phyloP scores from a whole-genome alignment of 2,329 filamentous ascomycete genomes.

The Phialophora chinensis region DNA sequence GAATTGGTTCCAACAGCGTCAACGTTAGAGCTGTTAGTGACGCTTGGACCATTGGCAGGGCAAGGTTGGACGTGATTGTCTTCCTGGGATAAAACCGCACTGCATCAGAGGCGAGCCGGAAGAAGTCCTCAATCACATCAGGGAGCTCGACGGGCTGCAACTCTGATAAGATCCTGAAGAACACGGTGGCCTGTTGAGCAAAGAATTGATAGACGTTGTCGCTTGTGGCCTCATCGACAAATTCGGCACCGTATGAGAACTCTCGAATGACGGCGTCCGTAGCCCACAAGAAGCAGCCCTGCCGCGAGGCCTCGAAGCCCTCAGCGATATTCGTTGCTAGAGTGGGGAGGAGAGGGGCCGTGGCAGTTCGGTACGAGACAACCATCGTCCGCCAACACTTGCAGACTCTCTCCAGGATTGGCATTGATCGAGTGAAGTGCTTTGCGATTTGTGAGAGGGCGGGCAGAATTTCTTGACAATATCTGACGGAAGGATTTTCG shows the following conservation, averaged over 20 bases:
- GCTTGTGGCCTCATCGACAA: slow-evolving; percentile 79
- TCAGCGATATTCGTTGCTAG: slow-evolving; percentile 87
- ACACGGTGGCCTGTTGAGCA: slow-evolving; percentile 87
- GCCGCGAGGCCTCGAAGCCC: slow-evolving; percentile 82
- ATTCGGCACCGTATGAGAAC: slow-evolving; percentile 88
- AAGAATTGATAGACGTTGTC: slow-evolving; percentile 93
- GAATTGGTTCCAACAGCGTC: slow-evolving; percentile 88
- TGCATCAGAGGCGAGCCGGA: slow-evolving; percentile 88
- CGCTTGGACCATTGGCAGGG: slow-evolving; percentile 83
- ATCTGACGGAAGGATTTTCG: slow-evolving; percentile 90
- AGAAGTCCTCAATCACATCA: slow-evolving; percentile 93
- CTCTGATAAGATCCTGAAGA: slow-evolving; percentile 87
- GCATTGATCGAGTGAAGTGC: slow-evolving; percentile 82
- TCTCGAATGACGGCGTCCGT: slow-evolving; percentile 93
- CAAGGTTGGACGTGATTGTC: slow-evolving; percentile 77
- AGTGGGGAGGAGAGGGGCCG: slow-evolving; percentile 79
- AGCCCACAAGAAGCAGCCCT: slow-evolving; percentile 99
- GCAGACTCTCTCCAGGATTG: slow-evolving; percentile 91
- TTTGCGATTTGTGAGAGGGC: slow-evolving; percentile 85
- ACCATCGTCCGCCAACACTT: slow-evolving; percentile 97
- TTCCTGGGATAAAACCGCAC: slow-evolving; percentile 89
- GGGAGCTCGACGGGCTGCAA: slow-evolving; percentile 78
- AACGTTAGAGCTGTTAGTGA: slow-evolving; percentile 84
- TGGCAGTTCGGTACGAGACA: slow-evolving; percentile 89
- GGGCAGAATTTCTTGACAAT: slow-evolving; percentile 93